Conservation (phyloP, 2,329 filamentous ascomycete genomes). For the Aureobasidium sp. region DNA sequence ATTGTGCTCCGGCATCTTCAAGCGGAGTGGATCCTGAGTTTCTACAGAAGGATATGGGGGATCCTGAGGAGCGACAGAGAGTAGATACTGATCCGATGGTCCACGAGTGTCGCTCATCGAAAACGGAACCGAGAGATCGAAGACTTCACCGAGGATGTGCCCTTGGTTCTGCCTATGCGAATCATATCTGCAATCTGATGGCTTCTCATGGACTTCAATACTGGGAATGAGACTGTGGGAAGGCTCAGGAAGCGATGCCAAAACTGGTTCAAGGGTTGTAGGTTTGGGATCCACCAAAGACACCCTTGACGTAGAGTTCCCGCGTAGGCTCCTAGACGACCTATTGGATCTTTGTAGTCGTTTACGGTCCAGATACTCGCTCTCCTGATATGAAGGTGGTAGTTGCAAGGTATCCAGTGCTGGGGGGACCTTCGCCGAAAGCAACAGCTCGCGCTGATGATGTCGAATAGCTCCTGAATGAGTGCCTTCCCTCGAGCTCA, state of each 20-base stretch:
- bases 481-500: not conserved
- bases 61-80: too few species aligned
- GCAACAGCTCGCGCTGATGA: not conserved
- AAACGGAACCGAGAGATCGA: too few species aligned
- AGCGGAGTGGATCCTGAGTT: too few species aligned
- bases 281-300: not conserved
- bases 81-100: too few species aligned
- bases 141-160: too few species aligned
- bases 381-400: not conserved
- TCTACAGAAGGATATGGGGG: too few species aligned
- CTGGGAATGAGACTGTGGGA: accelerated
- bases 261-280: not conserved
- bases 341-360: not conserved
- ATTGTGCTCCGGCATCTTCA: too few species aligned
- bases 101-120: too few species aligned
- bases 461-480: not conserved
- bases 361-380: not conserved
- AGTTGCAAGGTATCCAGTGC: too few species aligned
- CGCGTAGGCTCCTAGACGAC: not conserved
- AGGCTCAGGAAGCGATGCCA: not conserved
- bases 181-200: not conserved
- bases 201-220: not conserved
- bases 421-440: too few species aligned
- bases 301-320: not conserved
- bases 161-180: not conserved